phyloP scores from a whole-genome alignment of 2,329 filamentous ascomycete genomes.

The Fusarium pininemorale region DNA sequence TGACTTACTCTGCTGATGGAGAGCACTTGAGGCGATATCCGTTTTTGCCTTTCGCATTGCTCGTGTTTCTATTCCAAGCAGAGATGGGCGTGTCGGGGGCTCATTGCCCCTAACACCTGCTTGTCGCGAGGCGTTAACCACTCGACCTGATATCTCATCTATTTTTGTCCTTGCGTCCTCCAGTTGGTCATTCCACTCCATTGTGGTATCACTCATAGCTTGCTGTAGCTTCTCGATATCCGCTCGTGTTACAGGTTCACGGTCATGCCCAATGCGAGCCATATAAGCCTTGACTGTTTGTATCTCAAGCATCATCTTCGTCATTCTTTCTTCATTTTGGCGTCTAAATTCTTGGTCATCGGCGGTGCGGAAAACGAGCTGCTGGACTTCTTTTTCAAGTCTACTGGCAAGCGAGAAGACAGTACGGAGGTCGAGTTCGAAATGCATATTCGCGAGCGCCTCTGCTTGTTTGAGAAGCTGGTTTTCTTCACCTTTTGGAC shows the following conservation, averaged over 20 bases:
- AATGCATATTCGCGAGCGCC: slow-evolving; percentile 49
- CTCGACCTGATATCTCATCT: slow-evolving; percentile 31
- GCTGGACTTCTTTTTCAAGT: slow-evolving; percentile 44
- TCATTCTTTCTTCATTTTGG: slow-evolving; percentile 44
- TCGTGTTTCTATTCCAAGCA: slow-evolving; percentile 20
- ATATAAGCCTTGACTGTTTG: slow-evolving; percentile 44
- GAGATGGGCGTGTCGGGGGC: not conserved
- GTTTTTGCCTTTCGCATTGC: slow-evolving; percentile 1
- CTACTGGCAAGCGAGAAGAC: slow-evolving; percentile 42
- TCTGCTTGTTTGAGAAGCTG: slow-evolving; percentile 43
- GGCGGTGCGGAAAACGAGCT: slow-evolving; percentile 40
- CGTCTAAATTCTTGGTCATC: slow-evolving; percentile 44
- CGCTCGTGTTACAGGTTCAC: slow-evolving; percentile 11
- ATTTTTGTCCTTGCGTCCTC: slow-evolving; percentile 35
- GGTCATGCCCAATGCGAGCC: slow-evolving; percentile 9
- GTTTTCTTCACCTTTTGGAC: not conserved
- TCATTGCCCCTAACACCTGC: slow-evolving; percentile 27
- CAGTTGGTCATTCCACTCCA: slow-evolving; percentile 38
- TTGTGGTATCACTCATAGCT: slow-evolving; percentile 28
- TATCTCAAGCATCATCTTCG: slow-evolving; percentile 45
- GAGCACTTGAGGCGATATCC: not conserved
- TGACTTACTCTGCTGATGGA: slow-evolving; percentile 13
- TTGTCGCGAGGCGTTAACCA: slow-evolving; percentile 35
- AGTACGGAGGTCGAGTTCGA: slow-evolving; percentile 49
- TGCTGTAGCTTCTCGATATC: slow-evolving; percentile 32